Evolutionary conservation across 2,329 filamentous ascomycete species (phyloP).

Genomic region (Tolypocladium album): DNA sequence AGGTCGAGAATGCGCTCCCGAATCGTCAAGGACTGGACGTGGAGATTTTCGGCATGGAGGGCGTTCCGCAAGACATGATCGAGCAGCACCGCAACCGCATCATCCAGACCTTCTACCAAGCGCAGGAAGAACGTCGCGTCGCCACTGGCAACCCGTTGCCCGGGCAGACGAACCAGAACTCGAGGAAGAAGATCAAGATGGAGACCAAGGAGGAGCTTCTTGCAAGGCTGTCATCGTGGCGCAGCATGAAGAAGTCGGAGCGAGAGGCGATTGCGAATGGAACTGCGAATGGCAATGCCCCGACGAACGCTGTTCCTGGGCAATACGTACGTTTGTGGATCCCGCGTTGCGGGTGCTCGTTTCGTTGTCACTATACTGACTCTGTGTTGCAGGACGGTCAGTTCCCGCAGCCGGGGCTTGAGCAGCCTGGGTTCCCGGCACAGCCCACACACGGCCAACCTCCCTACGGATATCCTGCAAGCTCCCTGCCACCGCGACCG

Average conservation of each 20-base stretch:
- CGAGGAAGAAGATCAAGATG: conserved; percentile 60
- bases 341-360: not conserved
- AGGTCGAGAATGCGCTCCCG: conserved; percentile 85
- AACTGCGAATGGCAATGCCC: conserved; percentile 21
- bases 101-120: conserved; percentile 73
- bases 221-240: conserved; percentile 67
- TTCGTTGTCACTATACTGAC: not conserved
- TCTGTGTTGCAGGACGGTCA: not conserved
- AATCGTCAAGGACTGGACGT: conserved; percentile 79
- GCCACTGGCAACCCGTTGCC: conserved; percentile 76
- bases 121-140: conserved; percentile 70
- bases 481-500: conserved; percentile 35
- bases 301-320: conserved; percentile 34
- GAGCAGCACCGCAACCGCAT: conserved; percentile 80
- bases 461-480: conserved; percentile 21
- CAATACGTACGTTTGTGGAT: conserved; percentile 43
- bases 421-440: conserved; percentile 11
- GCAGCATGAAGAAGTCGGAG: conserved; percentile 54
- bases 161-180: conserved; percentile 52
- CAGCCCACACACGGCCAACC: conserved; percentile 8
- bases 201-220: conserved; percentile 72
- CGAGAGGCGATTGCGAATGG: conserved; percentile 36
- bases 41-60: conserved; percentile 98
- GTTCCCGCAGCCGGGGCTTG: conserved; percentile 15
- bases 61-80: conserved; percentile 77